Percentiles rank a stretch among this genome's conserved stretches.
phyloP scores from a whole-genome alignment of 352 stramenopile species.

The Pythium dissotocum region DNA sequence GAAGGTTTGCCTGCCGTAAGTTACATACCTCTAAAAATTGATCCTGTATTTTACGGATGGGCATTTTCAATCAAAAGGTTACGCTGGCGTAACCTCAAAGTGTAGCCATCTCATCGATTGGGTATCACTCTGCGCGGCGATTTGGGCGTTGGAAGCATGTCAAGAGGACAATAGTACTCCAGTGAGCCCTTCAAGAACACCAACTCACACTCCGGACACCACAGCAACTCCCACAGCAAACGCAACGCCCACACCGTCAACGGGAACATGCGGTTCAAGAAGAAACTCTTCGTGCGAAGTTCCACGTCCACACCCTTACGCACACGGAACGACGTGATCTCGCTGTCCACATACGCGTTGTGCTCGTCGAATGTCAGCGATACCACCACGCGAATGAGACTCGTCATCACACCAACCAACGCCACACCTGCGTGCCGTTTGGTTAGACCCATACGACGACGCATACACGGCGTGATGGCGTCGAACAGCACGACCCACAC shows the following conservation, averaged over 20 bases:
- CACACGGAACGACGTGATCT: slow-evolving; percentile 1
- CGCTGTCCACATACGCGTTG: slow-evolving; percentile 10
- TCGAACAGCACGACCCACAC: slow-evolving; percentile 7
- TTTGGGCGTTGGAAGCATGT: slow-evolving; percentile 12
- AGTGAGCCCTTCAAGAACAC: slow-evolving; percentile 16
- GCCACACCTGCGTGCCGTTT: slow-evolving; percentile 8
- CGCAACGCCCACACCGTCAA: slow-evolving; percentile 13
- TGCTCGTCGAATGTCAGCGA: slow-evolving; percentile 12
- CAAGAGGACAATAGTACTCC: slow-evolving; percentile 23
- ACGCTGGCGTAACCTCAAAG: not conserved
- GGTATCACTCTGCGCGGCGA: not conserved
- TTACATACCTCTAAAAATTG: too few species aligned
- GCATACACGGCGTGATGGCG: slow-evolving; percentile 9
- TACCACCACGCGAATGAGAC: slow-evolving; percentile 1
- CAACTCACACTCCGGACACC: slow-evolving; percentile 13
- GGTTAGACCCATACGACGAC: not conserved
- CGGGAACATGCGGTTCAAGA: slow-evolving; percentile 20
- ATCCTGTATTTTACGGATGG: not conserved
- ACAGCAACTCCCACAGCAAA: slow-evolving; percentile 19
- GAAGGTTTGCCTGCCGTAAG: slow-evolving; percentile 10
- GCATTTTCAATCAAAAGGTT: not conserved
- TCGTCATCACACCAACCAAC: not conserved
- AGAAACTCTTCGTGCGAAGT: slow-evolving; percentile 14
- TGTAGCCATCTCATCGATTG: not conserved
- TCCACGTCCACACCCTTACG: not conserved